Base-by-base conservation (phyloP, 768 basidiomycete genomes). In the Amanita phalloides region DNA sequence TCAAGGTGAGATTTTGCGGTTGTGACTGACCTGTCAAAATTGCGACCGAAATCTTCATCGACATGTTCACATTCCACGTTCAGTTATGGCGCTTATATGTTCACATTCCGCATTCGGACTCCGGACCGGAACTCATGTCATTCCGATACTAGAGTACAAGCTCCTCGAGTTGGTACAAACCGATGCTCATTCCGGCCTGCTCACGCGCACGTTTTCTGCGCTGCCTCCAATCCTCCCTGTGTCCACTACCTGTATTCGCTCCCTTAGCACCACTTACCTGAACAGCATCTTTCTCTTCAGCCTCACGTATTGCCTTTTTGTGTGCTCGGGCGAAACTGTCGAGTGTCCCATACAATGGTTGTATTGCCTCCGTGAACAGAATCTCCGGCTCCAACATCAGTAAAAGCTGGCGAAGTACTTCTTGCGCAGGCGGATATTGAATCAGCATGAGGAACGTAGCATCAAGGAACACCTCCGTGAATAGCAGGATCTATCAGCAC, bases 91-190 rank as follows among this genome's bases (percentile, higher is more conserved):
- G 30, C 30, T 4, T 28, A 28, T 1, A 17, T 17, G 17, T 37
- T 13, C 17, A 46, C 11, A 17, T 30, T 30, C 17, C 3, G 3
- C 10, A 26, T 26, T 25, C n/a, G 25, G 42, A 26, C 6, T 17
- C 2, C 33, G 33, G 33, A 13, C 33, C 33, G 33, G 13, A 17
- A 17, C 17, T 17, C 17, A 17, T 17, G 17, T 17, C 17, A 17
- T 32, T 32, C 32, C 39, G 37, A 1, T 6, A 36, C 49, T 52
- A 85, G 54, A 86, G 63, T 32, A 74, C 67, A 56, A 90, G 68
- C 58, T 87, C 83, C 57, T 90, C 87, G 54, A 90, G 60, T 64
- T 78, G 81, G 64, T 90, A 89, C 57, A 80, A 58, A 20, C 84
- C 84, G 50, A 87, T 70, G 32, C 71, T 72, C 50, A 79, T 68